phyloP scores from a whole-genome alignment of 2,329 filamentous ascomycete species.

The Pseudogymnoascus sp. region DNA sequence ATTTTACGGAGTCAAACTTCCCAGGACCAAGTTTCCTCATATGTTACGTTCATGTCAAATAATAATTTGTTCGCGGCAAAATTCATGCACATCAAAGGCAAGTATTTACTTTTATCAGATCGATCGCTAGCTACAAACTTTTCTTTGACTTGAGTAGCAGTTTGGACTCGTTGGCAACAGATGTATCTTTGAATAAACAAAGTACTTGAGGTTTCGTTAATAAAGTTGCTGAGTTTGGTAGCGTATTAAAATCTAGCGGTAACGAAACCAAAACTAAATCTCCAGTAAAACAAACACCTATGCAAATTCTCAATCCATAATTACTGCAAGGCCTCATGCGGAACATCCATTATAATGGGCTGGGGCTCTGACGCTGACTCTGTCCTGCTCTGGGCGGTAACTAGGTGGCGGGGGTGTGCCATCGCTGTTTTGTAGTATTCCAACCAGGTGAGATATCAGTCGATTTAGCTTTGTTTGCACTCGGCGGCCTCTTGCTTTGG shows the following conservation, averaged over 20 bases:
- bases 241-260: slow-evolving; percentile 10
- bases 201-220: background rate
- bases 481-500: slow-evolving; percentile 91
- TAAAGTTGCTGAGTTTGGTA: slow-evolving; percentile 9
- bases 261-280: slow-evolving; percentile 10
- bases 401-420: slow-evolving; percentile 1
- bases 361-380: background rate
- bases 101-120: slow-evolving; percentile 6
- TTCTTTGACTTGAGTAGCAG: background rate
- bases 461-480: slow-evolving; percentile 82
- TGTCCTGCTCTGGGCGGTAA: slow-evolving; percentile 9
- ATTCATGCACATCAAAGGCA: background rate
- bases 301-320: slow-evolving; percentile 10
- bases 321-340: slow-evolving; percentile 4
- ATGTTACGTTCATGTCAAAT: background rate
- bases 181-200: slow-evolving; percentile 5
- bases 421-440: slow-evolving; percentile 6
- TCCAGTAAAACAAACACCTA: slow-evolving; percentile 10
- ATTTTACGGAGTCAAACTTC: background rate
- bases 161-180: background rate
- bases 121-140: slow-evolving; percentile 8
- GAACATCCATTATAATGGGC: slow-evolving; percentile 2
- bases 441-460: slow-evolving; percentile 12
- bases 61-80: background rate
- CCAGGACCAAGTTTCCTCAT: background rate